These are phyloP conservation scores for Aspergillus texensis DNA, from an alignment of 2,329 filamentous ascomycete genomes.

Conservation along the genomic window DNA sequence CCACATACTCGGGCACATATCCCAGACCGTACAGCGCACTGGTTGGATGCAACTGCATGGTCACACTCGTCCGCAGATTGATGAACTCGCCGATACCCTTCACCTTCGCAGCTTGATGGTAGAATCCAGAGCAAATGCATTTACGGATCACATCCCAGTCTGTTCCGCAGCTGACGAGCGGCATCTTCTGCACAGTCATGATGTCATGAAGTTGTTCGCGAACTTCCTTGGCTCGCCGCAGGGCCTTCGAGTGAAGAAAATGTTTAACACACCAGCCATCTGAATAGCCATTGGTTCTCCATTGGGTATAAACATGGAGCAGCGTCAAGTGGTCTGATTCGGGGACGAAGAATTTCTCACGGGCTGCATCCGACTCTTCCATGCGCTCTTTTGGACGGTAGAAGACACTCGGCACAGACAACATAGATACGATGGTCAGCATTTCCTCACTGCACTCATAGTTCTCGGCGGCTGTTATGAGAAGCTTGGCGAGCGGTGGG, in stretches of 20 bases:
- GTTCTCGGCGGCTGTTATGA: slow-evolving; percentile 86
- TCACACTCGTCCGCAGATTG: slow-evolving; percentile 91
- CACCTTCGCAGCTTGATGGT: slow-evolving; percentile 94
- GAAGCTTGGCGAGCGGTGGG: slow-evolving; percentile 87
- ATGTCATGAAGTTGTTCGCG: slow-evolving; percentile 92
- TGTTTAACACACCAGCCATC: slow-evolving; percentile 93
- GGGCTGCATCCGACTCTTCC: slow-evolving; percentile 91
- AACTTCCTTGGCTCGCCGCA: slow-evolving; percentile 90
- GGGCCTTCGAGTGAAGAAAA: slow-evolving; percentile 92
- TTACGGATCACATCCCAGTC: slow-evolving; percentile 96
- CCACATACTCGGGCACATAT: slow-evolving; percentile 92
- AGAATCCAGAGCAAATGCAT: slow-evolving; percentile 97
- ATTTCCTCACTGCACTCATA: slow-evolving; percentile 97
- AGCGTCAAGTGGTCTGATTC: slow-evolving; percentile 97
- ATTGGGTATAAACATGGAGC: slow-evolving; percentile 92
- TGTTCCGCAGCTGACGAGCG: slow-evolving; percentile 82
- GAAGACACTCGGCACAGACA: slow-evolving; percentile 94
- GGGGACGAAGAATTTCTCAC: slow-evolving; percentile 97
- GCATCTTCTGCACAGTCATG: slow-evolving; percentile 91
- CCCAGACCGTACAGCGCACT: slow-evolving; percentile 89
- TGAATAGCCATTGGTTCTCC: slow-evolving; percentile 85
- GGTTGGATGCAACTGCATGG: slow-evolving; percentile 91
- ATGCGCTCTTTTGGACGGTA: slow-evolving; percentile 95
- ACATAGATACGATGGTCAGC: slow-evolving; percentile 97
- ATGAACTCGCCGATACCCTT: slow-evolving; percentile 97